Conservation (phyloP, 1,284 basidiomycete species). For the Trichosporon ovoides region DNA sequence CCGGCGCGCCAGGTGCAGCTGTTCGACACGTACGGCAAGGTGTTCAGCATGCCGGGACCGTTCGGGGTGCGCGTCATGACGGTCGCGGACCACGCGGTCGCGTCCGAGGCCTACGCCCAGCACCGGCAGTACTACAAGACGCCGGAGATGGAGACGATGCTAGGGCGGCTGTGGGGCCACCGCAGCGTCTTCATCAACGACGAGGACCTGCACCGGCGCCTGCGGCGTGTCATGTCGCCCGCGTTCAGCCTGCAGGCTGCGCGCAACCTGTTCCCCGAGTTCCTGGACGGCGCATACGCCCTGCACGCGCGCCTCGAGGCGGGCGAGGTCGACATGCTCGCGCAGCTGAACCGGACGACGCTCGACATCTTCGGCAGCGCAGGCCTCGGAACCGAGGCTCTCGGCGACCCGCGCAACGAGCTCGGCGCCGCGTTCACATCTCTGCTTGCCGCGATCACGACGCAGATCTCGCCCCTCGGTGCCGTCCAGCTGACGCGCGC, state of each 20-base stretch:
- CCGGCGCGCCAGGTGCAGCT: no score
- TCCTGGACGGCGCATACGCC: slow-evolving; percentile 59
- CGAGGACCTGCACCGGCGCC: slow-evolving; percentile 49
- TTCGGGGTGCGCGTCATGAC: no score
- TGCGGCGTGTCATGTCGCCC: slow-evolving; percentile 51
- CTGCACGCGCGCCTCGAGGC: slow-evolving; percentile 35
- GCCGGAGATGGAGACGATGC: no score
- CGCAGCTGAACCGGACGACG: slow-evolving; percentile 58
- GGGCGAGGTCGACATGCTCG: slow-evolving; percentile 53
- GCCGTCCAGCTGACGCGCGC: slow-evolving; percentile 62
- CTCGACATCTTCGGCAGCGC: slow-evolving; percentile 64
- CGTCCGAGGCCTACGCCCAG: no score
- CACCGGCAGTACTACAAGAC: no score
- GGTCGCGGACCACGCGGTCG: no score
- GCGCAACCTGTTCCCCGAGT: slow-evolving; percentile 55
- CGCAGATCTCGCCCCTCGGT: slow-evolving; percentile 53
- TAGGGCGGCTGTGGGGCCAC: background rate
- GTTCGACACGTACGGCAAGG: no score
- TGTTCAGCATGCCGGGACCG: no score
- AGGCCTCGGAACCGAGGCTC: slow-evolving; percentile 59
- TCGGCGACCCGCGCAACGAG: slow-evolving; percentile 28
- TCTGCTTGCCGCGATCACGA: slow-evolving; percentile 28
- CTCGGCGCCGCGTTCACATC: slow-evolving; percentile 33
- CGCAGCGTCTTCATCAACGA: background rate
- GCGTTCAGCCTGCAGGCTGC: slow-evolving; percentile 44